A percentile compares a stretch with the other conserved stretches of the same genome.
Conservation (phyloP, 1,139 yeast genomes). For the Pneumocystis wakefieldiae region DNA sequence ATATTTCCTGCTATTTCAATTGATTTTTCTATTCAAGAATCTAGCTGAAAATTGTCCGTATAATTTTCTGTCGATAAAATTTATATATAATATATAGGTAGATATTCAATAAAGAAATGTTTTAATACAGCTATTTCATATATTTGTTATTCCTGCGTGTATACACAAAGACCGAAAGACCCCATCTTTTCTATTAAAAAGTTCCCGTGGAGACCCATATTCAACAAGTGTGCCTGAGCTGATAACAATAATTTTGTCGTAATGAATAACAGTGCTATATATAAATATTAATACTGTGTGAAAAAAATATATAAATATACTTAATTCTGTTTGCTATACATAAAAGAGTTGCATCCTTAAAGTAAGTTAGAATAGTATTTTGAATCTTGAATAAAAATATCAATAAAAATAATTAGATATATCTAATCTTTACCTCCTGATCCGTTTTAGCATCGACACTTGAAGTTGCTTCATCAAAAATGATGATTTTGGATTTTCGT, state of each 20-base stretch:
- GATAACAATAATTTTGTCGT: constrained; percentile 74
- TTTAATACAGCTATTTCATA: background rate
- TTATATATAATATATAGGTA: background rate
- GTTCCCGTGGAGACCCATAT: constrained; percentile 61
- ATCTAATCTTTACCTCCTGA: constrained; percentile 22
- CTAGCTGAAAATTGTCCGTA: too few relatives aligned
- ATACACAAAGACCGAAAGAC: constrained; percentile 64
- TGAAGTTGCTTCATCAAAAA: constrained; percentile 92
- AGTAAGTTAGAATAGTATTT: constrained; percentile 71
- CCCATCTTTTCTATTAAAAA: constrained; percentile 53
- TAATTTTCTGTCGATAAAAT: too few relatives aligned
- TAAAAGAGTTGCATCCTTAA: constrained; percentile 73
- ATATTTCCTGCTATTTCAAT: background rate
- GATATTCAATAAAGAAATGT: background rate
- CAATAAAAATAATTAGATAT: background rate
- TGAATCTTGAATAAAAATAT: constrained; percentile 36
- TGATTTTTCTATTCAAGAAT: too few relatives aligned
- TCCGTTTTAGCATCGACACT: constrained; percentile 96
- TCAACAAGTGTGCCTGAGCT: constrained; percentile 78
- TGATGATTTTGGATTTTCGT: constrained; percentile 61
- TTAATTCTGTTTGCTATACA: constrained; percentile 92
- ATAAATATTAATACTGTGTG: background rate
- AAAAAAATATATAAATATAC: background rate
- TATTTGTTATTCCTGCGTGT: constrained; percentile 35
- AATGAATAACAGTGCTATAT: constrained; percentile 46